Evolutionary conservation across 306 rosid genomes (phyloP).

Genomic region (Dryas octopetala): DNA sequence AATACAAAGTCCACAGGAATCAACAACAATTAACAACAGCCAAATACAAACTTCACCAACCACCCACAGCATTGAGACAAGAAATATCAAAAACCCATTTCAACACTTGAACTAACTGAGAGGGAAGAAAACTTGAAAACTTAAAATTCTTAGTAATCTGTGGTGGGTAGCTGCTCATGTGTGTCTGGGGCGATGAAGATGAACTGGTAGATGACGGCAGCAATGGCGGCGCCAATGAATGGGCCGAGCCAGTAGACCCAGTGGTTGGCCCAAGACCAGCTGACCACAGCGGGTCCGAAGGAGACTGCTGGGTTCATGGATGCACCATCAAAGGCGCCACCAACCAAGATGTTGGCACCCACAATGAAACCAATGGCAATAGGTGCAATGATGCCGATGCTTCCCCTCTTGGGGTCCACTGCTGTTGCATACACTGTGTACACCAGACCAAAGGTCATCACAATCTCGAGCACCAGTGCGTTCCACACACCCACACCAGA

Average conservation of each 20-base stretch:
- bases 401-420: slow-evolving; percentile 68
- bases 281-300: slow-evolving; percentile 81
- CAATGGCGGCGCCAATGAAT: slow-evolving; percentile 56
- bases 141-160: slow-evolving; percentile 38
- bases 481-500: slow-evolving; percentile 63
- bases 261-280: slow-evolving; percentile 70
- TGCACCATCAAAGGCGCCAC: slow-evolving; percentile 83
- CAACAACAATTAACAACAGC: slow-evolving; percentile 31
- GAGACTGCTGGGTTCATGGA: slow-evolving; percentile 91
- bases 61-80: slow-evolving; percentile 1
- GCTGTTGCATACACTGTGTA: slow-evolving; percentile 83
- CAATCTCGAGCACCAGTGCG: slow-evolving; percentile 71
- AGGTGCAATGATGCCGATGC: slow-evolving; percentile 70
- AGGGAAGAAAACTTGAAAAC: background rate
- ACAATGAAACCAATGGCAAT: slow-evolving; percentile 83
- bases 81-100: slow-evolving; percentile 19
- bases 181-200: slow-evolving; percentile 56
- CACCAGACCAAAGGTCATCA: slow-evolving; percentile 76
- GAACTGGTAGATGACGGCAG: slow-evolving; percentile 54
- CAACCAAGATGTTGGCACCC: slow-evolving; percentile 78
- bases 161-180: slow-evolving; percentile 54
- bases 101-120: background rate
- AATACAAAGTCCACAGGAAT: slow-evolving; percentile 26
- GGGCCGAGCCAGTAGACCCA: slow-evolving; percentile 90
- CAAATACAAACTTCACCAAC: slow-evolving; percentile 32